phyloP scores from a whole-genome alignment of 768 basidiomycete species.

The Mycena venus region DNA sequence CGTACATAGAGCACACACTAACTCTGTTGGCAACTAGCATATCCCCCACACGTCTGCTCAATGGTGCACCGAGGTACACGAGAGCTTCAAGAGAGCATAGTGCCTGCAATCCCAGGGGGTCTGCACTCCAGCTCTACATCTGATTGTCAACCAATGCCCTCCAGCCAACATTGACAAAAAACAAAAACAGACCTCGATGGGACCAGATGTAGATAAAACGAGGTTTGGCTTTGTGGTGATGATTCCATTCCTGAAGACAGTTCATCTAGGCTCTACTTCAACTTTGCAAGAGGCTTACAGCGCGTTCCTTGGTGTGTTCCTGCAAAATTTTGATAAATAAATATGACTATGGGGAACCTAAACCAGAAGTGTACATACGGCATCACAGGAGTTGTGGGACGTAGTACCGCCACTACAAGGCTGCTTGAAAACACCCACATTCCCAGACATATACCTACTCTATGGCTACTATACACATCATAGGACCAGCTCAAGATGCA shows the following conservation, averaged over 20 bases:
- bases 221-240: slow-evolving; percentile 13
- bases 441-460: too few species aligned
- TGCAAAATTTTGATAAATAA: neutral
- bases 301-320: neutral
- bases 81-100: slow-evolving; percentile 1
- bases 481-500: too few species aligned
- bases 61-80: neutral
- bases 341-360: too few species aligned
- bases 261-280: too few species aligned
- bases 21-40: neutral
- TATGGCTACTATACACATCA: too few species aligned
- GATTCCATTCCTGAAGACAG: neutral
- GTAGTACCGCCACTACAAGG: too few species aligned
- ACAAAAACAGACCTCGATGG: slow-evolving; percentile 5
- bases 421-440: too few species aligned
- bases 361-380: too few species aligned
- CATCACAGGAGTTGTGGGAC: too few species aligned
- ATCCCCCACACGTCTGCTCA: slow-evolving; percentile 1
- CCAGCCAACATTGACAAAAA: too few species aligned
- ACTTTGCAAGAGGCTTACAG: neutral
- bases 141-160: too few species aligned
- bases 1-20: neutral
- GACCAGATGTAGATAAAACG: neutral
- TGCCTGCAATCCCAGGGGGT: neutral
- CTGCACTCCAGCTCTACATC: slow-evolving; percentile 12